phyloP scores from a whole-genome alignment of 129 eudicot genomes.

The Mikania micrantha region DNA sequence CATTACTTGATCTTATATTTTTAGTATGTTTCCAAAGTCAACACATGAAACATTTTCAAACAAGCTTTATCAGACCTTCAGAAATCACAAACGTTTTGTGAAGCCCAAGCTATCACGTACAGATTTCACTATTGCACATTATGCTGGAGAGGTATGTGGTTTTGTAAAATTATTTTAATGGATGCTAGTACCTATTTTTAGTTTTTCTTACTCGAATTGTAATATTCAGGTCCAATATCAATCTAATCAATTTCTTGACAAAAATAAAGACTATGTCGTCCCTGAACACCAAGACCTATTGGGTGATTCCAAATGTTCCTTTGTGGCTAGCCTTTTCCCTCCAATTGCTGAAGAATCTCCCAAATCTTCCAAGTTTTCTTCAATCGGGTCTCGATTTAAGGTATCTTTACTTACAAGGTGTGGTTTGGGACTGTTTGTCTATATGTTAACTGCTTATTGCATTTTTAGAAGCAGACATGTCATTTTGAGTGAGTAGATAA shows the following conservation, averaged over 20 bases:
- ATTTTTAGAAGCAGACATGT: background rate
- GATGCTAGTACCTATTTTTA: background rate
- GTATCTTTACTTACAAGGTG: slow-evolving; percentile 23
- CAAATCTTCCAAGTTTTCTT: slow-evolving; percentile 91
- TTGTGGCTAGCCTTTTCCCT: slow-evolving; percentile 95
- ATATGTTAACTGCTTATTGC: background rate
- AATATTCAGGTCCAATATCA: slow-evolving; percentile 71
- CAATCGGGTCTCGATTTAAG: slow-evolving; percentile 97
- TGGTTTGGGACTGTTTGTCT: background rate
- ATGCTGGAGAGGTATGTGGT: slow-evolving; percentile 91
- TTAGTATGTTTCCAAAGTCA: slow-evolving; percentile 99
- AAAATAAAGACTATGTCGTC: slow-evolving; percentile 96
- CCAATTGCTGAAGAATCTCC: slow-evolving; percentile 72
- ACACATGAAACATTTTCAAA: slow-evolving; percentile 88
- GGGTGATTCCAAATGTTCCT: slow-evolving; percentile 74
- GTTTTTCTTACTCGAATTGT: background rate
- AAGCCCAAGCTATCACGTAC: slow-evolving; percentile 95
- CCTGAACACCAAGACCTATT: slow-evolving; percentile 96
- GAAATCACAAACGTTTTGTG: slow-evolving; percentile 70
- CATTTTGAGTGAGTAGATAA: background rate
- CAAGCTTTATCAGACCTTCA: slow-evolving; percentile 94
- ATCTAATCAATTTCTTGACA: slow-evolving; percentile 94
- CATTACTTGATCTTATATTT: slow-evolving; percentile 8
- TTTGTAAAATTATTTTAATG: slow-evolving; percentile 8
- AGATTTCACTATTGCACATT: slow-evolving; percentile 82